Conservation (phyloP, 2,329 filamentous ascomycete genomes). For the Eutypella sp. region DNA sequence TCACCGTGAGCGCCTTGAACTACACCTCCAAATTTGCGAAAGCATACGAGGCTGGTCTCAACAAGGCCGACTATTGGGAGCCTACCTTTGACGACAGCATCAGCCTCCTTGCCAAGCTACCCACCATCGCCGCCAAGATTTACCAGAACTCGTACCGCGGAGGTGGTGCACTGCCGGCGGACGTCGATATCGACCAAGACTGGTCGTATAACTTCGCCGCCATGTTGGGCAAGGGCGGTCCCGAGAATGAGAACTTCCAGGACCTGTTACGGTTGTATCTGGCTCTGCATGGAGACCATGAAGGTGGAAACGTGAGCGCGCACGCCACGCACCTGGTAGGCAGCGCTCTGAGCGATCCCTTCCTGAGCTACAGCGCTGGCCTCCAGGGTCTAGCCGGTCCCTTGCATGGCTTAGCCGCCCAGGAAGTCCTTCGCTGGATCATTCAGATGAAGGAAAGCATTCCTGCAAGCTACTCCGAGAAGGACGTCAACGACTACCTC, state of each 20-base stretch:
- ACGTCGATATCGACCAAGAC: constrained; percentile 80
- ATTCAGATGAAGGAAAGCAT: constrained; percentile 91
- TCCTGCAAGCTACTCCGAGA: constrained; percentile 68
- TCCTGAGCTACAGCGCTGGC: constrained; percentile 92
- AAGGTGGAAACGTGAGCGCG: constrained; percentile 95
- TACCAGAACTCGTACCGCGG: constrained; percentile 87
- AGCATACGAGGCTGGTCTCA: constrained; percentile 83
- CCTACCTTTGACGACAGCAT: constrained; percentile 95
- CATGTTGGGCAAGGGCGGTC: constrained; percentile 85
- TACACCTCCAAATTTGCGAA: constrained; percentile 92
- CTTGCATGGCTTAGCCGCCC: constrained; percentile 83
- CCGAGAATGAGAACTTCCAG: constrained; percentile 89
- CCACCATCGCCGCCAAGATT: constrained; percentile 94
- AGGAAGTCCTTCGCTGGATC: constrained; percentile 96
- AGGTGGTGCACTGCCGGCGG: constrained; percentile 65
- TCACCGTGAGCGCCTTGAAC: constrained; percentile 92
- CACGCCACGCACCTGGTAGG: constrained; percentile 94
- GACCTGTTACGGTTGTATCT: constrained; percentile 92
- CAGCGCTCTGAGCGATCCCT: constrained; percentile 88
- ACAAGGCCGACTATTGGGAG: constrained; percentile 98
- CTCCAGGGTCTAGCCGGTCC: constrained; percentile 94
- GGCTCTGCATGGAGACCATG: constrained; percentile 94
- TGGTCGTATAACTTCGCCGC: constrained; percentile 99
- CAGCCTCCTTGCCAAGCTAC: constrained; percentile 89
- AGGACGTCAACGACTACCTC: constrained; percentile 83